phyloP scores from a whole-genome alignment of 2,329 filamentous ascomycete species.

The Aspergillus brunneoviolaceus region DNA sequence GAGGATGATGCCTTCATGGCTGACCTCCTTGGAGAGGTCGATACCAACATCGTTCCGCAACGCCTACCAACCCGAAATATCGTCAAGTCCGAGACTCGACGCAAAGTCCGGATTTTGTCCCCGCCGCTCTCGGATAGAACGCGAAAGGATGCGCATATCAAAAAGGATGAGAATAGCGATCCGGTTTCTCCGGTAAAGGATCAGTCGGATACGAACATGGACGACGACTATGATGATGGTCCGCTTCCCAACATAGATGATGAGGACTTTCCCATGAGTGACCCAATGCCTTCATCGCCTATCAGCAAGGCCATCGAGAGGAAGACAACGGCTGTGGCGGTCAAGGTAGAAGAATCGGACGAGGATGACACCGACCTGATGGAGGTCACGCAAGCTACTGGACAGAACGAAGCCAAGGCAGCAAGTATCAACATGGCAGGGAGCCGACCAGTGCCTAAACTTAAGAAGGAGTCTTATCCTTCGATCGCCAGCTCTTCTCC shows the following conservation, averaged over 20 bases:
- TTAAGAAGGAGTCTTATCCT: slow-evolving; percentile 67
- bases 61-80: slow-evolving; percentile 59
- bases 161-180: slow-evolving; percentile 44
- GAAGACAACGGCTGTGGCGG: slow-evolving; percentile 53
- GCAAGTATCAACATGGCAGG: slow-evolving; percentile 82
- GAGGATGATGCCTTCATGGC: slow-evolving; percentile 87
- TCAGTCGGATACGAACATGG: slow-evolving; percentile 41
- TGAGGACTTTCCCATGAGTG: slow-evolving; percentile 80
- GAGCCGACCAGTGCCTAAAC: slow-evolving; percentile 72
- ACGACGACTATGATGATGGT: slow-evolving; percentile 61
- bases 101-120: slow-evolving; percentile 77
- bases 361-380: slow-evolving; percentile 79
- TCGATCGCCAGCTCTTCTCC: slow-evolving; percentile 77
- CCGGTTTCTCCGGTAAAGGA: slow-evolving; percentile 45
- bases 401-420: slow-evolving; percentile 60
- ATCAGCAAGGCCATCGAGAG: slow-evolving; percentile 74
- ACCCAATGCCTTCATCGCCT: slow-evolving; percentile 83
- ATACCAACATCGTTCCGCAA: slow-evolving; percentile 67
- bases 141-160: slow-evolving; percentile 54
- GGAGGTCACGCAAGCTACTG: slow-evolving; percentile 77
- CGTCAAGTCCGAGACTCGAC: slow-evolving; percentile 71
- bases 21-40: slow-evolving; percentile 81
- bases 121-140: slow-evolving; percentile 62
- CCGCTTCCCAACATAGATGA: slow-evolving; percentile 60
- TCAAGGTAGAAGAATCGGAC: slow-evolving; percentile 66